Base-by-base conservation (phyloP, 352 stramenopile species). In the Phytophthora pistaciae region DNA sequence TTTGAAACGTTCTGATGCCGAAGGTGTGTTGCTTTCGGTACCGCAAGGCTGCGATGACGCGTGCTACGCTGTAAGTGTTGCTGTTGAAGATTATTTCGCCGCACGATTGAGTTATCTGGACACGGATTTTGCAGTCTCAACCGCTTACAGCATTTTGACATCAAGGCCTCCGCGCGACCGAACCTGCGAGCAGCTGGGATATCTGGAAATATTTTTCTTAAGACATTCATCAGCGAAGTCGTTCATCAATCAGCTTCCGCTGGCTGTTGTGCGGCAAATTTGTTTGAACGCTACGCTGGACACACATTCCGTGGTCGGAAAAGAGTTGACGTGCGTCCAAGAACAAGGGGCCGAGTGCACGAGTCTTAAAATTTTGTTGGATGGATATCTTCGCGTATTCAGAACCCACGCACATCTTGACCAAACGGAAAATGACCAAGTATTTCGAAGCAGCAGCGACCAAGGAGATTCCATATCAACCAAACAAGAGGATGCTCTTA, bases 321-420 rank as follows among this genome's bases (percentile, higher is more conserved):
- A 79, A 6, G 50, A 69, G n/a, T 27, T 69, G 29, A 60, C 64
- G 6, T 84, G 80, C 14, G 72, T 89, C 50, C 79, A 85, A 61
- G 66, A 71, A 16, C 77, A 89, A 78, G 72, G 77, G 16, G 55
- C 65, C 0, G 5, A 54, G 8, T 58, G 87, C 0, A 42, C 60
- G 9, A 68, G 18, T n/a, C 78, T 87, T 61, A 65, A 67, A 11
- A 53, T 89, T 29, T 57, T 89, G 6, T 65, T 89, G 18, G 79
- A 82, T 36, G 81, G 81, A 10, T 79, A 83, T 56, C 60, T 89
- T 21, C 77, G 71, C 21, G 64, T 81, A 2, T 89, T 89, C 40
- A 79, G 83, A 64, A 78, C 36, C n/a, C 49, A 60, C 53, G 9
- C 7, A 5, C 10, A 18, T 16, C 6, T 5, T 6, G 61, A 25